Conservation (phyloP, 2,329 filamentous ascomycete species). For the Endocalyx cinctus region DNA sequence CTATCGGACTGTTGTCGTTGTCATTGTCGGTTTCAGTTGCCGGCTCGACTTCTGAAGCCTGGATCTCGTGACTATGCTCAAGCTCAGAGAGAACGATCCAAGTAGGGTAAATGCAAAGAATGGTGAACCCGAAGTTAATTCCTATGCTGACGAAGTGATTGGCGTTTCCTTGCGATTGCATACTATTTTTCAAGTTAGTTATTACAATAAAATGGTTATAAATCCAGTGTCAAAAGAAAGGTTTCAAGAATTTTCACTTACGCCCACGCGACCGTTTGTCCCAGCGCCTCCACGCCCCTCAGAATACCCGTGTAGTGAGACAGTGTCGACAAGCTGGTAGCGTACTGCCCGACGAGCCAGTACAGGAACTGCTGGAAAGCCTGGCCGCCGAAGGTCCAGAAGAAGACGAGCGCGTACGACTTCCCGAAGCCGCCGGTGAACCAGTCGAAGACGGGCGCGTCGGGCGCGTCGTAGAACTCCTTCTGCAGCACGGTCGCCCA, state of each 20-base stretch:
- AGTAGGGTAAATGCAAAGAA: slow-evolving; percentile 24
- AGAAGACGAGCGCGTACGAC: slow-evolving; percentile 23
- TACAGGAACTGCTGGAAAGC: slow-evolving; percentile 29
- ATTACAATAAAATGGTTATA: background rate
- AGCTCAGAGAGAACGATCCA: slow-evolving; percentile 27
- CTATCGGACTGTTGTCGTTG: too few species aligned
- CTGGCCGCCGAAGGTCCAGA: slow-evolving; percentile 26
- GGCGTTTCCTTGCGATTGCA: slow-evolving; percentile 26
- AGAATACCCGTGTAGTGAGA: slow-evolving; percentile 27
- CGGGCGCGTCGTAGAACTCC: slow-evolving; percentile 22
- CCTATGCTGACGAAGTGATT: slow-evolving; percentile 29
- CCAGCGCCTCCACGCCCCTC: slow-evolving; percentile 25
- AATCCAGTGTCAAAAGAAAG: too few species aligned
- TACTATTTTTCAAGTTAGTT: slow-evolving; percentile 11
- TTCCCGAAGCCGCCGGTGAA: slow-evolving; percentile 23
- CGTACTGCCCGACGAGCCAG: slow-evolving; percentile 28
- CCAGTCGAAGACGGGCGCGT: slow-evolving; percentile 27
- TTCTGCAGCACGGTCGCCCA: slow-evolving; percentile 27
- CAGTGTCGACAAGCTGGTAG: slow-evolving; percentile 24
- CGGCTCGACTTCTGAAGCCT: too few species aligned
- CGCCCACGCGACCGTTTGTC: slow-evolving; percentile 29
- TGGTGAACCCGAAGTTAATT: slow-evolving; percentile 25
- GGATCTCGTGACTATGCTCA: slow-evolving; percentile 24
- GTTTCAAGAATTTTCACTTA: slow-evolving; percentile 9
- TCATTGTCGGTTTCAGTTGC: too few species aligned